Base-by-base conservation (phyloP, 2,329 filamentous ascomycete genomes). In the Dactylellina leptospora region DNA sequence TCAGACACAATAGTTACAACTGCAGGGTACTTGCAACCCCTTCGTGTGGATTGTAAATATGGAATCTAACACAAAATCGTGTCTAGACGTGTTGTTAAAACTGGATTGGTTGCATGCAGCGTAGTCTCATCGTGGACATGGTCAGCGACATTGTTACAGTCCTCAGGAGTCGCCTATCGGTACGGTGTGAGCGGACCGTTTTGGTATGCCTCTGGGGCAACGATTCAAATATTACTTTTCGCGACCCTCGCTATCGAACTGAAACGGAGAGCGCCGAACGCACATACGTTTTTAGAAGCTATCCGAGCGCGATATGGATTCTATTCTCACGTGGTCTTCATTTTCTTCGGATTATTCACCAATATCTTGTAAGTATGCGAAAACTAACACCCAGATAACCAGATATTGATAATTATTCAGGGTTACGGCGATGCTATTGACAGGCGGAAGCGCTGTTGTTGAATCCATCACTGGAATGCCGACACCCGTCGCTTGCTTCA, bases 111-210 rank as follows among this genome's bases (percentile, higher is more conserved):
- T 0, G 90, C 91, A 9, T 90, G 91, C 3, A 92, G 92, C 13
- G 92, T 96, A n/a, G 91, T 96, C 2, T 93, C 90, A 13, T 92
- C 89, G 3, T 96, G 93, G 92, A 96, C 92, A 0, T 96, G 92
- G 92, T 91, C 91, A 0, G 92, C 90, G 20, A 93, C 91, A 0
- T 82, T 93, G 0, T 83, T 95, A 1, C 91, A 93, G 78, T 90
- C 86, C 0, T 88, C 90, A 0, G 86, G 88, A 16, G 89, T 96
- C 18, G 91, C 90, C 71, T 96, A 96, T 79, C 83, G 86, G 70
- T 93, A 93, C 77, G 87, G 87, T 45, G 84, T 89, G 47, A 87
- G 84, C 1, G 87, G 87, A 0, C 86, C 87, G 0, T 89, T 89
- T 78, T 87, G 69, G 74, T 88, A 88, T 77, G 86, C 85, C 0